These are phyloP conservation scores for Sophora flavescens DNA, from an alignment of 306 rosid species.

Conservation along the genomic window DNA sequence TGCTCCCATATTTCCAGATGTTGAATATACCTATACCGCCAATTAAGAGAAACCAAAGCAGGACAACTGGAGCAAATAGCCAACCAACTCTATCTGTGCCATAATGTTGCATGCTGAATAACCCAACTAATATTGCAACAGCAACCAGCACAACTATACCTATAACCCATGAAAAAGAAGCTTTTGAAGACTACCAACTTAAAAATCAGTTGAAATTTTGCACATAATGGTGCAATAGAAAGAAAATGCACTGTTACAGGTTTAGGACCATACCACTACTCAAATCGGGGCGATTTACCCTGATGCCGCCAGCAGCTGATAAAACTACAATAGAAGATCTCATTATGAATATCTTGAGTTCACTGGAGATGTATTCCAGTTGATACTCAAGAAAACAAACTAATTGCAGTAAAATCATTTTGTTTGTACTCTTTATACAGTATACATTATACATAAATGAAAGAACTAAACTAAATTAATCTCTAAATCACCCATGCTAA, in stretches of 20 bases:
- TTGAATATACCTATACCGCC: slow-evolving; percentile 94
- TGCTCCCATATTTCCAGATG: slow-evolving; percentile 70
- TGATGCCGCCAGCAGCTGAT: slow-evolving; percentile 98
- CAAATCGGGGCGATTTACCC: slow-evolving; percentile 63
- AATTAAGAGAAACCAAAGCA: slow-evolving; percentile 90
- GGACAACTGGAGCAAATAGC: slow-evolving; percentile 98
- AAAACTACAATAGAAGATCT: slow-evolving; percentile 65
- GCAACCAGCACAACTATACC: slow-evolving; percentile 89
- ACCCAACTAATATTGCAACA: slow-evolving; percentile 76
- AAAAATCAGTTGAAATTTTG: slow-evolving; percentile 16
- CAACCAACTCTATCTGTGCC: slow-evolving; percentile 97
- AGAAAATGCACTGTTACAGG: slow-evolving; percentile 42
- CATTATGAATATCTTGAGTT: slow-evolving; percentile 43
- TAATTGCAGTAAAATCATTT: slow-evolving; percentile 11
- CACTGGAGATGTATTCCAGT: slow-evolving; percentile 7
- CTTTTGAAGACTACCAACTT: slow-evolving; percentile 35
- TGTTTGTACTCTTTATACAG: slow-evolving; percentile 4
- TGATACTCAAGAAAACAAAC: slow-evolving; percentile 4
- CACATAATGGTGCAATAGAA: slow-evolving; percentile 21
- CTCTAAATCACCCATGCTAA: not conserved
- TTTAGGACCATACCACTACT: slow-evolving; percentile 61
- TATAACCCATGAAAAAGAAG: slow-evolving; percentile 47
- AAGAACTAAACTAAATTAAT: slow-evolving; percentile 4
- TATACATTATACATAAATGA: slow-evolving; percentile 2
- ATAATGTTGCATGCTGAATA: slow-evolving; percentile 94